Base-by-base conservation (phyloP, 306 rosid genomes). In the Ammopiptanthus mongolicus region DNA sequence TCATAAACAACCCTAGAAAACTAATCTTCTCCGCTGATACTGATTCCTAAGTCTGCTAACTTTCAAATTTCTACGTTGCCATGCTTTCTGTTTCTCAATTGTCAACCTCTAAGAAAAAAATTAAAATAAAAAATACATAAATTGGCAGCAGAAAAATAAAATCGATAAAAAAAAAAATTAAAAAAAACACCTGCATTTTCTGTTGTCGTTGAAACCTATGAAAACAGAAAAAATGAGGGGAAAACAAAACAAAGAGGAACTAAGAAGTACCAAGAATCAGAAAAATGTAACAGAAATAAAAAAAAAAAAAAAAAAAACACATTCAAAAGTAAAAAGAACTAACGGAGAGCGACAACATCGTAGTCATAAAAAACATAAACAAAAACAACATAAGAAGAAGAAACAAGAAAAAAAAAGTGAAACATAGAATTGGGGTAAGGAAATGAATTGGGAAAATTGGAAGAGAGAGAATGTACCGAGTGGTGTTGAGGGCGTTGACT, bases 1-100 rank as follows among this genome's bases (percentile, higher is more conserved):
- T 19, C 59, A 80, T 28, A 60, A n/a, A n/a, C n/a, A n/a, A 33
- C 25, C 62, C 77, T 44, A 75, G 61, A 75, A 69, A 59, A 9
- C 52, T 44, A 59, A 31, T 59, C 23, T 70, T 18, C 52, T 61
- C 80, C 42, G 13, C 73, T 33, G 64, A 59, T 41, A 41, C 14
- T 10, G 47, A 41, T 41, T 44, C 29, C 65, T 12, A 28, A 48
- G 10, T 48, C 51, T 19, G 3, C 46, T 9, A 80, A 57, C 80
- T 23, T 31, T 66, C 65, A 48, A 47, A 55, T 34, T 41, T 10
- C 51, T 66, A 51, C 10, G 4, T 62, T 18, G 55, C 14, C 72
- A 36, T 23, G 68, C 72, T 37, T 76, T 75, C 15, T 3, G 56
- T 65, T 56, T 46, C 62, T 62, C 83, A 61, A 56, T 28, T 56